phyloP scores from a whole-genome alignment of 2,329 filamentous ascomycete genomes.

The Daldinia sp. region DNA sequence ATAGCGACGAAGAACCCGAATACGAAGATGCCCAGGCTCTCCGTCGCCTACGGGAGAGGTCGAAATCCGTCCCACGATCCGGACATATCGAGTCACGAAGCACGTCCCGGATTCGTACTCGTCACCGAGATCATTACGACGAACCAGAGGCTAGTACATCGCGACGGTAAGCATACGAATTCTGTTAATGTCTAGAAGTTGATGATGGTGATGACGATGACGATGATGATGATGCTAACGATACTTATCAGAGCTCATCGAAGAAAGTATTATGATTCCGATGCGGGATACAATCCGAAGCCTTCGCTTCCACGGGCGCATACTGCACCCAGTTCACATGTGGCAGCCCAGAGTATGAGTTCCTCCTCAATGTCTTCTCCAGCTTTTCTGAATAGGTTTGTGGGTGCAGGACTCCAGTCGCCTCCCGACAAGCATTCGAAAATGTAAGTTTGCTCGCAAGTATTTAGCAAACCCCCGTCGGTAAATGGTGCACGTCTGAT shows the following conservation, averaged over 20 bases:
- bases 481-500: constrained; percentile 23
- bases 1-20: constrained; percentile 23
- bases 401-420: constrained; percentile 42
- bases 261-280: constrained; percentile 47
- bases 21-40: constrained; percentile 26
- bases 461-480: constrained; percentile 36
- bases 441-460: constrained; percentile 39
- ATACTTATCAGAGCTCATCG: constrained; percentile 36
- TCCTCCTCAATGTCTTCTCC: constrained; percentile 50
- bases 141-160: constrained; percentile 42
- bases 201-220: constrained; percentile 26
- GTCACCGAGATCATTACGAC: constrained; percentile 37
- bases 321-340: constrained; percentile 48
- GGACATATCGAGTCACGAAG: constrained; percentile 42
- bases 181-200: background rate
- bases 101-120: constrained; percentile 37
- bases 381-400: constrained; percentile 46
- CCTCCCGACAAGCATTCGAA: constrained; percentile 41
- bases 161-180: constrained; percentile 41
- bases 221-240: constrained; percentile 20
- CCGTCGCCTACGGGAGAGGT: constrained; percentile 31
- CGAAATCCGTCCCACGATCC: constrained; percentile 35
- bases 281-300: constrained; percentile 45
- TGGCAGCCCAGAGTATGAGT: constrained; percentile 49
- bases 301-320: constrained; percentile 47